Base-by-base conservation (phyloP, 2,329 filamentous ascomycete genomes). In the Scedosporium dehoogii region DNA sequence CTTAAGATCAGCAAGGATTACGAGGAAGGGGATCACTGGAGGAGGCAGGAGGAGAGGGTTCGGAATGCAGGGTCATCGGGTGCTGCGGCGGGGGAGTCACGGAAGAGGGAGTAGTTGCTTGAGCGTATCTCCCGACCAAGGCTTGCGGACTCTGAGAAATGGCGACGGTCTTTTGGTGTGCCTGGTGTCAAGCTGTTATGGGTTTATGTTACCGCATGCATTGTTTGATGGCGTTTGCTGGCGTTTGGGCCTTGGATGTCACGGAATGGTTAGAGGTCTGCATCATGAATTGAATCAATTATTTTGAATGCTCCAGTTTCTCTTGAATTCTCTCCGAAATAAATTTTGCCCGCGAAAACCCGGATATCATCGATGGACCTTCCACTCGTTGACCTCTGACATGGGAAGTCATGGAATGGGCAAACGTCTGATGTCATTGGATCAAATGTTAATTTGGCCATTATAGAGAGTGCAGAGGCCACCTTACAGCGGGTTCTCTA, bases 1-100 rank as follows among this genome's bases (percentile, higher is more conserved):
- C 79, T 99, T 67, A 92, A 92, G 59, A 96, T 97, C 69, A 87
- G 87, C 71, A 87, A 88, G 71, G 83, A 93, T 72, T 94, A 94
- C 69, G 87, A 93, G 71, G 91, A 96, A 73, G 92, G 91, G 5
- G 84, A 87, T 59, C 90, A 96, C 73, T 94, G 91, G 90, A 87
- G 85, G 76, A 87, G 85, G 66, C 89, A 96, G 72, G 91, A 94
- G 71, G 90, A 93, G 74, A 80, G 87, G 65, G 62, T 81, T 59
- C 77, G 78, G 61, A 76, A 74, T 61, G 48, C 48, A 21, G 48
- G 73, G 76, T 4, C 63, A 78, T 14, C 78, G 80, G 57, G 74
- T 74, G 44, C 66, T 7, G 68, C 56, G 29, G 65, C 68, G 58
- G 68, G 70, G 59, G 55, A 29, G 59, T 18, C 21, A 18, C 6